Evolutionary conservation across 768 basidiomycete species (phyloP), one percentile per base, ranked within the genome.

Genomic region (Grammothele lineata): DNA sequence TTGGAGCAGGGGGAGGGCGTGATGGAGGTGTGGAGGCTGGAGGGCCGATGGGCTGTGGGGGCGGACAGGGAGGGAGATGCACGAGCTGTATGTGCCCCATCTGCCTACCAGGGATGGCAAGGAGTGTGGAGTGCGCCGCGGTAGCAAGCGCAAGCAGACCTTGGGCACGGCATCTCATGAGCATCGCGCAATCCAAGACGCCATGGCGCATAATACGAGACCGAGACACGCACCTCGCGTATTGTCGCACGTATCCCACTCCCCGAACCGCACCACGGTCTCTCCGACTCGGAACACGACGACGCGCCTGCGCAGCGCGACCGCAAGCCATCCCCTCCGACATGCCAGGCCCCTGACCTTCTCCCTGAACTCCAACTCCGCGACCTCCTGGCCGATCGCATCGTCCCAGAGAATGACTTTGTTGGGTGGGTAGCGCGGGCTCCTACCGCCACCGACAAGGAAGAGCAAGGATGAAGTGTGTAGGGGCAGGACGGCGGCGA

Each of bases 381-480:
- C 89, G 40, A 91, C 85, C 62, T 92, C 87, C 50, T 71, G 70
- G n/a, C 79, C 80, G 3, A 77, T 67, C 3, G 75, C 76, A 66
- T 91, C 91, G 65, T 94, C 87, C 90, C 90, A 94, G 43, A 95
- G 64, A 54, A 94, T 74, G 44, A 93, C 87, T 70, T 95, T 94
- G 68, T 94, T 94, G 23, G 86, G 87, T 23, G 92, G 87, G 66
- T 92, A 94, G 9, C 85, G 77, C 24, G 92, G 92, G 63, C 87
- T 92, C 45, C 83, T 77, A 32, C 92, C 90, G 37, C 92, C 92
- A 40, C 92, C 92, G 45, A 92, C 73, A 38, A 94, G 80, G 65
- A 92, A 92, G 40, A 93, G 72, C 18, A 94, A 70, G 49, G 89
- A 91, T 10, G 89, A 83, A 10, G 82, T 76, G 60, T 93, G 89